A percentile compares a stretch with the other conserved stretches of the same genome.
These are phyloP conservation scores for Gleditsia sinensis DNA, from an alignment of 306 rosid genomes.

Conservation along the genomic window DNA sequence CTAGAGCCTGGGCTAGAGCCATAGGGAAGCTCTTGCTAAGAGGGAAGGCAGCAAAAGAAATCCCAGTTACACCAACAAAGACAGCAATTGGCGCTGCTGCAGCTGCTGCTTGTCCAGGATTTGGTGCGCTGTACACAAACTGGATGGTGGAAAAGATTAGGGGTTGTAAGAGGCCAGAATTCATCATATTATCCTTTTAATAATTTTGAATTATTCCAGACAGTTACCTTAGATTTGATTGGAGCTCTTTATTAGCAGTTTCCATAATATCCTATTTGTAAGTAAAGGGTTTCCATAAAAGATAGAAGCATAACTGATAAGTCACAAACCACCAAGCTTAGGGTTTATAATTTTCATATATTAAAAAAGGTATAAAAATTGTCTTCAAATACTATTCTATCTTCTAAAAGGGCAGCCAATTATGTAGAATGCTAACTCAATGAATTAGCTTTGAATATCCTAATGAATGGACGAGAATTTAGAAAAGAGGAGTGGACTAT, in stretches of 20 bases:
- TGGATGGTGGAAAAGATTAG: neutral
- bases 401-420: no score
- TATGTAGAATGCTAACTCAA: no score
- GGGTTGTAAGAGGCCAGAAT: neutral
- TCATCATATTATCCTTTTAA: no score
- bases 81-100: neutral
- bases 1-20: slow-evolving; percentile 29
- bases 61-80: neutral
- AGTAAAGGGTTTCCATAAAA: neutral
- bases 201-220: no score
- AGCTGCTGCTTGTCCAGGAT: neutral
- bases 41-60: slow-evolving; percentile 43
- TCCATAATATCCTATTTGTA: neutral
- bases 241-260: neutral
- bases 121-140: neutral
- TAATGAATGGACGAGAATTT: neutral
- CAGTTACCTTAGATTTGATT: slow-evolving; percentile 20
- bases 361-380: neutral
- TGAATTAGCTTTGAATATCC: neutral
- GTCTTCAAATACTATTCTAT: no score
- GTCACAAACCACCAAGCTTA: neutral
- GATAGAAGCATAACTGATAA: neutral
- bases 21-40: slow-evolving; percentile 47
- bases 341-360: neutral
- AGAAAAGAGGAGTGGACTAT: neutral